Conservation (phyloP, 1,284 basidiomycete species). For the Kwoniella shivajii region DNA sequence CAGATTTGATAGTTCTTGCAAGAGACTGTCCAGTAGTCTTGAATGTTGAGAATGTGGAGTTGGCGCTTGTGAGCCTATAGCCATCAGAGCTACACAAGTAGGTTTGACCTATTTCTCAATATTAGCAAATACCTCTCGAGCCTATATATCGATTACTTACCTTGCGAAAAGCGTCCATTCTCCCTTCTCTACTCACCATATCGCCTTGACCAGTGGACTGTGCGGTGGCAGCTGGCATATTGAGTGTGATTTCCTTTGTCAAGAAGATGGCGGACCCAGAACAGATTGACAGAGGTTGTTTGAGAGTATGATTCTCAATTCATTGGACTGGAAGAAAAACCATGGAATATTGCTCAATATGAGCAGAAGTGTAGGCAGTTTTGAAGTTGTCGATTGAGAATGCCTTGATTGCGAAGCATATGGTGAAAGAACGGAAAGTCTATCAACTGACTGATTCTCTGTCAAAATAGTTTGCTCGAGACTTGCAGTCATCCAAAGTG, state of each 20-base stretch:
- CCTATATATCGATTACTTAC: conserved; percentile 15
- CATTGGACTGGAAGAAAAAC: too few relatives aligned
- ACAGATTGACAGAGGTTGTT: too few relatives aligned
- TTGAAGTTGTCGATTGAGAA: too few relatives aligned
- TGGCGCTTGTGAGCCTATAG: conserved; percentile 63
- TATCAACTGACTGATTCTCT: too few relatives aligned
- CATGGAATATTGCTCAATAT: too few relatives aligned
- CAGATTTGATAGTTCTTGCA: conserved; percentile 57
- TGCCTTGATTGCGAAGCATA: too few relatives aligned
- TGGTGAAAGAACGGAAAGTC: too few relatives aligned
- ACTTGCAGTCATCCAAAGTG: too few relatives aligned
- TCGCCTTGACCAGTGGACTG: neutral
- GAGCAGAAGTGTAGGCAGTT: too few relatives aligned
- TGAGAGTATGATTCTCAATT: too few relatives aligned
- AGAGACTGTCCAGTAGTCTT: conserved; percentile 62
- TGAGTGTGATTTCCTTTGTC: neutral
- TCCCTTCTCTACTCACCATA: conserved; percentile 13
- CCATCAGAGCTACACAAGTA: conserved; percentile 75
- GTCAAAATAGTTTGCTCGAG: too few relatives aligned
- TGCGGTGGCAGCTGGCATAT: neutral
- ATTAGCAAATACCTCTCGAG: conserved; percentile 1
- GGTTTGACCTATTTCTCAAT: conserved; percentile 65
- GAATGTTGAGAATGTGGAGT: conserved; percentile 60
- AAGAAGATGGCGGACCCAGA: too few relatives aligned
- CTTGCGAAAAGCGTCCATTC: conserved; percentile 46